Evolutionary conservation across 2,329 filamentous ascomycete genomes (phyloP).

Genomic region (Fusarium nurragi): DNA sequence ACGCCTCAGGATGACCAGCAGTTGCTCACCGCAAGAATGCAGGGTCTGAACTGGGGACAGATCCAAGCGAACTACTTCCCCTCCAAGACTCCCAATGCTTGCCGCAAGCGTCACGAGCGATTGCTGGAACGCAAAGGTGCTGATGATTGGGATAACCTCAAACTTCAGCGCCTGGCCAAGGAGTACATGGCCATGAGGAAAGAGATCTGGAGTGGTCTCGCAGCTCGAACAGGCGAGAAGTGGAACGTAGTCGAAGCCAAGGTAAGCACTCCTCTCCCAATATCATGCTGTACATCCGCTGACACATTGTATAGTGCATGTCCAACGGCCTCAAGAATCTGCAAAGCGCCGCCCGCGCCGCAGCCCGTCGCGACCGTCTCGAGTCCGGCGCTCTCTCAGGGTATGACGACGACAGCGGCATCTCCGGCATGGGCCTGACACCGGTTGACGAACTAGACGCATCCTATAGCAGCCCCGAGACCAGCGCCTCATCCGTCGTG

Average conservation of each 20-base stretch:
- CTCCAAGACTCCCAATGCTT: constrained; percentile 81
- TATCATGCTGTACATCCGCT: background rate
- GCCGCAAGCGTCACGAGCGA: constrained; percentile 87
- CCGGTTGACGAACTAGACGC: constrained; percentile 68
- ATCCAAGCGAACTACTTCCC: constrained; percentile 82
- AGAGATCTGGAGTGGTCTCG: constrained; percentile 83
- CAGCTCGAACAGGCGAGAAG: constrained; percentile 80
- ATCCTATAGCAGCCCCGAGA: constrained; percentile 65
- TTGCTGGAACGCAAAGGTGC: constrained; percentile 79
- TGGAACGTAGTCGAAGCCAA: constrained; percentile 76
- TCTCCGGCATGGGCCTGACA: constrained; percentile 69
- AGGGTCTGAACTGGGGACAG: constrained; percentile 84
- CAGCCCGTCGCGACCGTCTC: constrained; percentile 71
- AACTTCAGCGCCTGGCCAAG: constrained; percentile 77
- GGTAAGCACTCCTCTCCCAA: constrained; percentile 53
- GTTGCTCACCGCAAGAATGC: constrained; percentile 75
- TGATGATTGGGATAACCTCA: constrained; percentile 81
- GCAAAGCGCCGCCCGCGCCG: constrained; percentile 73
- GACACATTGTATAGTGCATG: constrained; percentile 71
- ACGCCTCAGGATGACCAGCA: constrained; percentile 77
- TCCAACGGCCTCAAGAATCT: constrained; percentile 85
- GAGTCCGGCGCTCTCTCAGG: constrained; percentile 55
- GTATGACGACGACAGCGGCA: constrained; percentile 77
- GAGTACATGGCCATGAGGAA: constrained; percentile 83
- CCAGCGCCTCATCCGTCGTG: constrained; percentile 55